Evolutionary conservation across 108 stramenopile species (phyloP), one percentile per base, ranked within the genome.

Genomic region (Nitzschia sp.): DNA sequence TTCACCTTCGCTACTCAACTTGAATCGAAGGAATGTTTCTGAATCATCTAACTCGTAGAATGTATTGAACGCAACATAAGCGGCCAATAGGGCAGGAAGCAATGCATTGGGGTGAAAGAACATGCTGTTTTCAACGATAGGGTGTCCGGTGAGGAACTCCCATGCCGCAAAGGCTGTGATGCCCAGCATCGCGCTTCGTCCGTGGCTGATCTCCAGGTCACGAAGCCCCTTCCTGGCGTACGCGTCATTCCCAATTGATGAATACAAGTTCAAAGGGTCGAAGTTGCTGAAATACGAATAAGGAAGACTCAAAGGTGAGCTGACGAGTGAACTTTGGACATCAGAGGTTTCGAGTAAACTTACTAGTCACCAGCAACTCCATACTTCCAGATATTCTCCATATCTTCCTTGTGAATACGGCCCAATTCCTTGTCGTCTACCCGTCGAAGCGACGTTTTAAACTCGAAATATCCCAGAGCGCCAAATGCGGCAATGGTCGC

Each of bases 301-400:
- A 6, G 38, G 13, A 6, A 13, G 13, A 42, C 6, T 42, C 13
- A 6, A 13, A 9, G 38, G 13, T n/a, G n/a, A n/a, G n/a, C n/a
- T n/a, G n/a, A n/a, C n/a, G n/a, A n/a, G n/a, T n/a, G n/a, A n/a
- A n/a, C n/a, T n/a, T n/a, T n/a, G n/a, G n/a, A n/a, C n/a, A n/a
- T n/a, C n/a, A n/a, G n/a, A n/a, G n/a, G n/a, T n/a, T n/a, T 19
- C 8, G 77, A 4, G 49, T 19, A 19, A 4, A 51, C 49, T 51
- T 51, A 51, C 49, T 93, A 90, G 68, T 93, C 92, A 59, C 92
- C 92, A 28, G 91, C 78, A 45, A 93, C 89, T 27, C 92, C 92
- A 54, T 75, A 87, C 60, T 89, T 74, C 88, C 92, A 90, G 21
- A 87, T 62, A 15, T 77, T 69, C n/a, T 45, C 54, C 89, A 93